Percentiles rank a stretch among this genome's conserved stretches.
These are phyloP conservation scores for Psilocybe cyanescens DNA, from an alignment of 768 basidiomycete species.

Conservation along the genomic window DNA sequence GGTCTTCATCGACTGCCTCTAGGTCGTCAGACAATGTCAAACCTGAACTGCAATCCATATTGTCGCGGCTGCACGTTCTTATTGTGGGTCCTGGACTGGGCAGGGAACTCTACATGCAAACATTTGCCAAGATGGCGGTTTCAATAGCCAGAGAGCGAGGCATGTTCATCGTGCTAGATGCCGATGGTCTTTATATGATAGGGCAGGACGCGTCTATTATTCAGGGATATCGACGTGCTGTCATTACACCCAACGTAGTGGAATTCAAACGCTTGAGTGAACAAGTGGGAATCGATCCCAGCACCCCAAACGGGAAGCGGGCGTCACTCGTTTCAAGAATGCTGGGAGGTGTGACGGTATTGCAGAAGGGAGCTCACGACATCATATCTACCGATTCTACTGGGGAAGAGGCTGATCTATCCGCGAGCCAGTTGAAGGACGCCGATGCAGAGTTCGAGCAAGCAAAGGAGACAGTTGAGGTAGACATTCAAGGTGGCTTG, in stretches of 20 bases:
- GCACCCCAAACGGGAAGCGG: conserved; percentile 52
- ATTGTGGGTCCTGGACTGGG: conserved; percentile 95
- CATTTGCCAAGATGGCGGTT: conserved; percentile 77
- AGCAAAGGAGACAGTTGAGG: conserved; percentile 62
- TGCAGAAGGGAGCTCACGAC: conserved; percentile 87
- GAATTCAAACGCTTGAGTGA: conserved; percentile 90
- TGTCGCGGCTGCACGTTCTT: conserved; percentile 89
- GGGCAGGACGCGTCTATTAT: conserved; percentile 76
- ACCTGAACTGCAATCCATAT: conserved; percentile 62
- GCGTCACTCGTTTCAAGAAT: conserved; percentile 73
- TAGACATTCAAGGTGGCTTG: conserved; percentile 77
- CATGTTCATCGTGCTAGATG: conserved; percentile 94
- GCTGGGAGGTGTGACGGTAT: conserved; percentile 86
- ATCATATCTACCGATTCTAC: conserved; percentile 81
- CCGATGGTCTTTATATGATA: conserved; percentile 87
- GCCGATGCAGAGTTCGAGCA: conserved; percentile 54
- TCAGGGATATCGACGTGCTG: conserved; percentile 82
- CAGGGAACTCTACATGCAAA: conserved; percentile 88
- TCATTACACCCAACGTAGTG: conserved; percentile 93
- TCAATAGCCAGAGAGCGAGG: conserved; percentile 69
- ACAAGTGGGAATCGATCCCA: conserved; percentile 63
- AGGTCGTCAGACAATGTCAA: conserved; percentile 55
- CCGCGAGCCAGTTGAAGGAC: conserved; percentile 44
- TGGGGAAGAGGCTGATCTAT: conserved; percentile 50
- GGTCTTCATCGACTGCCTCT: neutral